phyloP scores from a whole-genome alignment of 192 early-diverging fungal genomes.

The Lobosporangium transversale region DNA sequence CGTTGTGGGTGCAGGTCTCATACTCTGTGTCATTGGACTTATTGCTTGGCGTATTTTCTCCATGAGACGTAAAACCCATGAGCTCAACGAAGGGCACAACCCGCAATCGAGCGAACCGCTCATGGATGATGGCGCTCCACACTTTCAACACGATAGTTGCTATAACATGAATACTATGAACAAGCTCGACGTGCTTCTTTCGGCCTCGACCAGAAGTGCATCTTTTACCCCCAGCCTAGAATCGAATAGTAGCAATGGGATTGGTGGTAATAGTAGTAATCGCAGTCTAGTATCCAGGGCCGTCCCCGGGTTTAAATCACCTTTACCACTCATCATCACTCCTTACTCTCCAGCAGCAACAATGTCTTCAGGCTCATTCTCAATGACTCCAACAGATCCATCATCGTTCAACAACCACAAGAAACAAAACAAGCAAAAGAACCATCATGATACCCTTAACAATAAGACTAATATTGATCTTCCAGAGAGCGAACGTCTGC shows the following conservation, averaged over 20 bases:
- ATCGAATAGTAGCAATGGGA: no score
- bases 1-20: background rate
- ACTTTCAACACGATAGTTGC: no score
- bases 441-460: background rate
- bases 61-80: background rate
- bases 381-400: background rate
- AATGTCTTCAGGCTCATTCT: background rate
- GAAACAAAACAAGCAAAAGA: background rate
- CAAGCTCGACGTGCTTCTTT: no score
- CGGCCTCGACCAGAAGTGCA: no score
- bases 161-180: no score
- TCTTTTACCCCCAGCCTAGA: no score
- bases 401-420: background rate
- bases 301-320: background rate
- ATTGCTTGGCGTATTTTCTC: background rate
- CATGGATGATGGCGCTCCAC: no score
- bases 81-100: no score
- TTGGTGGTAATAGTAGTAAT: background rate
- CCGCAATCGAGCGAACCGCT: no score
- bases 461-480: background rate
- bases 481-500: constrained; percentile 23
- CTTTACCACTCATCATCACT: constrained; percentile 16
- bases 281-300: background rate
- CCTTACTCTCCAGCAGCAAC: background rate
- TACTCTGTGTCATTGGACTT: constrained; percentile 1